Conservation (phyloP, 805 yeast genomes). For the Vanderwaltozyma verrucispora region DNA sequence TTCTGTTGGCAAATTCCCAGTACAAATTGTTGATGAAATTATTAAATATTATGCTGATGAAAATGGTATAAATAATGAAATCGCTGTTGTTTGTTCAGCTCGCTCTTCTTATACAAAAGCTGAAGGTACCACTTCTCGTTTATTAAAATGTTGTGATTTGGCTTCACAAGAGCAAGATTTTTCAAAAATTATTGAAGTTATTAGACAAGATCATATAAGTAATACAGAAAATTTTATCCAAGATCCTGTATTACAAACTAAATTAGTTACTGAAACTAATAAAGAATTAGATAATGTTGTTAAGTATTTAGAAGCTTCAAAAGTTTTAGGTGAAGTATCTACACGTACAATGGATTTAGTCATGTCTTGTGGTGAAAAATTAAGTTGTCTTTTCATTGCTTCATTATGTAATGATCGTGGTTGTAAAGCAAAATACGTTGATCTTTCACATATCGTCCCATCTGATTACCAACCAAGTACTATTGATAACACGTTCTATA, state of each 20-base stretch:
- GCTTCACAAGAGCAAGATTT: conserved; percentile 55
- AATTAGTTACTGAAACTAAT: conserved; percentile 49
- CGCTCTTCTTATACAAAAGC: conserved; percentile 83
- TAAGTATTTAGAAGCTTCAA: conserved; percentile 74
- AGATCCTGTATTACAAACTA: conserved; percentile 34
- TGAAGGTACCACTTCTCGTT: conserved; percentile 90
- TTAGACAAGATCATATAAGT: conserved; percentile 65
- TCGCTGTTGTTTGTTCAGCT: conserved; percentile 94
- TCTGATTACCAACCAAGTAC: conserved; percentile 43
- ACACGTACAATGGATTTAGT: conserved; percentile 81
- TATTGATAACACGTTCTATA: conserved; percentile 58
- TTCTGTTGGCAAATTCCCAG: conserved; percentile 89
- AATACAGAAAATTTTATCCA: conserved; percentile 55
- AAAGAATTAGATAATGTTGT: conserved; percentile 58
- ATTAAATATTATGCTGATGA: conserved; percentile 43
- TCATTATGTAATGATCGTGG: conserved; percentile 76
- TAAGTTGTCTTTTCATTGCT: conserved; percentile 83
- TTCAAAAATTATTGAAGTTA: conserved; percentile 46
- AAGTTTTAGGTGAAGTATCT: conserved; percentile 84
- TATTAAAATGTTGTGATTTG: conserved; percentile 73
- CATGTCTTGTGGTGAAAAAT: conserved; percentile 89
- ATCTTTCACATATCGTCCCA: conserved; percentile 65
- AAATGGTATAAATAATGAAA: conserved; percentile 35
- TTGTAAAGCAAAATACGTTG: conserved; percentile 67
- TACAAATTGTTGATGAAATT: conserved; percentile 73